Evolutionary conservation across 441 rosid genomes (phyloP).

Genomic region (Syzygium malaccense): DNA sequence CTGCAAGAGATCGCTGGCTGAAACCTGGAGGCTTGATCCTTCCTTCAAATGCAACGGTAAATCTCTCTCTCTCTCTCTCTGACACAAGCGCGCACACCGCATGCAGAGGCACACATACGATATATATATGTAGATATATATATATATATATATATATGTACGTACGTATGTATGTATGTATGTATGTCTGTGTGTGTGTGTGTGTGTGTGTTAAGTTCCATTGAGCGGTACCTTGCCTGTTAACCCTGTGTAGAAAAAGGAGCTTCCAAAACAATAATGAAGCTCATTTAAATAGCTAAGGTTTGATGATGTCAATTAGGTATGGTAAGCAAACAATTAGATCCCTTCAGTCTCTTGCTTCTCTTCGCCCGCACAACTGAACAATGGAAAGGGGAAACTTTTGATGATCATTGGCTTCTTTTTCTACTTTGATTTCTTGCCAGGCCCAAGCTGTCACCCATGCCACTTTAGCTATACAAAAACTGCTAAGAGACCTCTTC

Average conservation of each 20-base stretch:
- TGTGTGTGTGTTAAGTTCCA: not conserved
- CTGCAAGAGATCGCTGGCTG: constrained; percentile 96
- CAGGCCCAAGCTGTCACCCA: not conserved
- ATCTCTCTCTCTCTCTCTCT: constrained; percentile 2
- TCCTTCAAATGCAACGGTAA: constrained; percentile 86
- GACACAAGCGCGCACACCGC: not conserved
- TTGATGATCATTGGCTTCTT: not conserved
- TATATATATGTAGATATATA: too few species aligned
- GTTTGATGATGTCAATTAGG: not conserved
- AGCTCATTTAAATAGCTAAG: not conserved
- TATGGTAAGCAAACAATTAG: not conserved
- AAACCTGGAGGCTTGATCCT: constrained; percentile 94
- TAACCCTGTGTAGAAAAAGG: not conserved
- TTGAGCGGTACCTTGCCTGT: not conserved
- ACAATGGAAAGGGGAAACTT: not conserved
- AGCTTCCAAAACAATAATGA: not conserved
- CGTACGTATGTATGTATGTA: not conserved
- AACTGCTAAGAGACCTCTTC: not conserved
- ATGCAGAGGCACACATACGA: not conserved
- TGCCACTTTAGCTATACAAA: not conserved
- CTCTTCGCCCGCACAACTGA: not conserved
- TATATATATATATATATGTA: too few species aligned
- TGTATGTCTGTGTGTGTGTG: too few species aligned
- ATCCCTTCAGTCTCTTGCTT: not conserved
- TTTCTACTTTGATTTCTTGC: not conserved